phyloP scores from a whole-genome alignment of 345 rosid genomes.

The Brassica juncea region DNA sequence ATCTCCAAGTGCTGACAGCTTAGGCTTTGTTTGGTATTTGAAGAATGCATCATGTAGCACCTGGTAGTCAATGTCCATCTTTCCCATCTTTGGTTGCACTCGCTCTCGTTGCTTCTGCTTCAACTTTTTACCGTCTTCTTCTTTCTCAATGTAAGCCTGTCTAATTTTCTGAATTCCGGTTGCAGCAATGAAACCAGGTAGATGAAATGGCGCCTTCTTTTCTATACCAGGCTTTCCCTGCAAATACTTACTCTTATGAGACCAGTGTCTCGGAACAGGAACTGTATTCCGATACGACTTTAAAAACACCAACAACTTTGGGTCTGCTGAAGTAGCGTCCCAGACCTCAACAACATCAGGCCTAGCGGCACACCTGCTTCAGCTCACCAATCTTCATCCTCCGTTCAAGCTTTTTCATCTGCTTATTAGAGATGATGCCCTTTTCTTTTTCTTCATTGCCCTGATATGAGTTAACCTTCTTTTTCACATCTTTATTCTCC shows the following conservation, averaged over 20 bases:
- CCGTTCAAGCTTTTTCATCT: constrained; percentile 87
- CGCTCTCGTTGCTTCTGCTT: constrained; percentile 99
- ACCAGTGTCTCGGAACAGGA: constrained; percentile 99
- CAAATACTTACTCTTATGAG: constrained; percentile 95
- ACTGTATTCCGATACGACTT: constrained; percentile 94
- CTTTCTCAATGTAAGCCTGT: constrained; percentile 99
- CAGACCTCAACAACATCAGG: constrained; percentile 99
- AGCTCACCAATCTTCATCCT: constrained; percentile 95
- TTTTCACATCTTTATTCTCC: constrained; percentile 58
- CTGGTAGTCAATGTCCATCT: constrained; percentile 99
- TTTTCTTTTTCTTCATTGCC: constrained; percentile 73
- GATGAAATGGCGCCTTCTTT: constrained; percentile 89
- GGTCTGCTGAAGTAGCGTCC: constrained; percentile 99
- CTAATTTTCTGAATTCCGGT: constrained; percentile 99
- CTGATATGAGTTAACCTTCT: constrained; percentile 75
- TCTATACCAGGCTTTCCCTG: constrained; percentile 99
- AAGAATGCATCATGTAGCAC: constrained; percentile 99
- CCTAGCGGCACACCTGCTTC: constrained; percentile 85
- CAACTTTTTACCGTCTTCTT: constrained; percentile 83
- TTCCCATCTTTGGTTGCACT: constrained; percentile 99
- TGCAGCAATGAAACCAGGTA: constrained; percentile 99
- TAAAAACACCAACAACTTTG: constrained; percentile 88
- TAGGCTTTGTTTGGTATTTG: constrained; percentile 98
- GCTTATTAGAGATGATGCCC: constrained; percentile 74
- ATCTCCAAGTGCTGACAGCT: constrained; percentile 87